Evolutionary conservation across 495 filamentous ascomycete genomes (phyloP).

Genomic region (Neurospora sp.): DNA sequence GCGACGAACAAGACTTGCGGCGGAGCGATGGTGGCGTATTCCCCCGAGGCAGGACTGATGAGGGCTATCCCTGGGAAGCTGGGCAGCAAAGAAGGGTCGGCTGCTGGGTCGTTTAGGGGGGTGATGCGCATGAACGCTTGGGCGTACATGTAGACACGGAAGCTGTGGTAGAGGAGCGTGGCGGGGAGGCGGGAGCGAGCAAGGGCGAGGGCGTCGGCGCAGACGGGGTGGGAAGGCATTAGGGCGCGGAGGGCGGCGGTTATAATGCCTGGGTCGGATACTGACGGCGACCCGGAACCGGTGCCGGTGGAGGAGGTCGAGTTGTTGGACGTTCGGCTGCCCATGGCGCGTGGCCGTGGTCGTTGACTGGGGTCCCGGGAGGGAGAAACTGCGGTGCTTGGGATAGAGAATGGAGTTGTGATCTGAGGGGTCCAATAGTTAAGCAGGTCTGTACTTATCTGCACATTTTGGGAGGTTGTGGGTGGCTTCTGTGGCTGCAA

Average conservation of each 20-base stretch:
- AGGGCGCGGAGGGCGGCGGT: constrained; percentile 17
- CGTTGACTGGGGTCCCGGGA: not conserved
- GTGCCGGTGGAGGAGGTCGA: constrained; percentile 2
- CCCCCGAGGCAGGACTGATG: constrained; percentile 1
- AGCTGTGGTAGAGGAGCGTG: constrained; percentile 35
- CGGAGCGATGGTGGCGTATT: constrained; percentile 3
- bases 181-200: constrained; percentile 25
- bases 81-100: not conserved
- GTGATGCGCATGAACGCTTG: constrained; percentile 17
- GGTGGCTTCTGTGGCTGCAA: not conserved
- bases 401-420: not conserved
- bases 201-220: constrained; percentile 19
- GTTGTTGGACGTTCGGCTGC: constrained; percentile 1
- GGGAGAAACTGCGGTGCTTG: not conserved
- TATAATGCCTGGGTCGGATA: constrained; percentile 7
- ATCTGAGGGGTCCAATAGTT: not conserved
- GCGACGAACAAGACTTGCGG: constrained; percentile 27
- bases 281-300: not conserved
- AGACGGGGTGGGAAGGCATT: constrained; percentile 17
- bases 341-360: not conserved
- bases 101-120: not conserved
- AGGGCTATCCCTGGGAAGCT: not conserved
- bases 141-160: constrained; percentile 35
- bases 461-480: not conserved
- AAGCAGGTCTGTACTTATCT: not conserved